These are phyloP conservation scores for Odontarrhena argentea DNA, from an alignment of 345 rosid genomes.

Conservation along the genomic window DNA sequence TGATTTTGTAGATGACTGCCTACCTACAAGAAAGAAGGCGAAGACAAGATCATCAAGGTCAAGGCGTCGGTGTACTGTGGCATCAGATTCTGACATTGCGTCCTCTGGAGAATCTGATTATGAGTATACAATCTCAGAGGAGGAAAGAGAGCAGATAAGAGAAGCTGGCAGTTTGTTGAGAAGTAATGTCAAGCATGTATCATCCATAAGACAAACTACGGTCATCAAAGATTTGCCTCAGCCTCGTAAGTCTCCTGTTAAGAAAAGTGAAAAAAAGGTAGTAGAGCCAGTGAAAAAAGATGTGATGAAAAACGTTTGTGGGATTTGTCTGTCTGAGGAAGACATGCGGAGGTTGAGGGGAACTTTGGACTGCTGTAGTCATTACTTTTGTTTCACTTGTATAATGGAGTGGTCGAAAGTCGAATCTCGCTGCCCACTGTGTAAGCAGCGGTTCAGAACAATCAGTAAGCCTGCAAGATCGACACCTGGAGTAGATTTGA, in stretches of 20 bases:
- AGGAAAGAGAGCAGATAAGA: constrained; percentile 88
- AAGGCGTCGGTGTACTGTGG: constrained; percentile 50
- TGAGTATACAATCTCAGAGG: constrained; percentile 89
- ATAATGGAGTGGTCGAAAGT: constrained; percentile 98
- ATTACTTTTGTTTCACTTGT: constrained; percentile 95
- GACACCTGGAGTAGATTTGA: constrained; percentile 71
- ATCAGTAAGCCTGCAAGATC: constrained; percentile 84
- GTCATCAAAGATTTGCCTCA: constrained; percentile 49
- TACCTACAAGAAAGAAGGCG: constrained; percentile 49
- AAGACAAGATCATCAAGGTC: constrained; percentile 43
- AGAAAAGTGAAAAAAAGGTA: constrained; percentile 79
- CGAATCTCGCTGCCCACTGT: constrained; percentile 95
- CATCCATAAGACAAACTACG: constrained; percentile 47
- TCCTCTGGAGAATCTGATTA: constrained; percentile 65
- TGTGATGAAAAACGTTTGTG: constrained; percentile 71
- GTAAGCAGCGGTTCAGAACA: constrained; percentile 89
- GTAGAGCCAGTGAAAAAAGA: constrained; percentile 57
- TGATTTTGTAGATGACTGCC: constrained; percentile 51
- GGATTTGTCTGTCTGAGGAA: constrained; percentile 93
- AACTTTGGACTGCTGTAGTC: constrained; percentile 80
- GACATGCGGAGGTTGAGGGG: constrained; percentile 86
- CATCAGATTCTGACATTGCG: constrained; percentile 77
- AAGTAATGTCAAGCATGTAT: constrained; percentile 54
- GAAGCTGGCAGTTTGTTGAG: constrained; percentile 62
- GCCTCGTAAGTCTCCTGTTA: constrained; percentile 47